Percentiles rank a stretch among this genome's conserved stretches.
Conservation (phyloP, 2,329 filamentous ascomycete genomes). For the Colletotrichum sp. region DNA sequence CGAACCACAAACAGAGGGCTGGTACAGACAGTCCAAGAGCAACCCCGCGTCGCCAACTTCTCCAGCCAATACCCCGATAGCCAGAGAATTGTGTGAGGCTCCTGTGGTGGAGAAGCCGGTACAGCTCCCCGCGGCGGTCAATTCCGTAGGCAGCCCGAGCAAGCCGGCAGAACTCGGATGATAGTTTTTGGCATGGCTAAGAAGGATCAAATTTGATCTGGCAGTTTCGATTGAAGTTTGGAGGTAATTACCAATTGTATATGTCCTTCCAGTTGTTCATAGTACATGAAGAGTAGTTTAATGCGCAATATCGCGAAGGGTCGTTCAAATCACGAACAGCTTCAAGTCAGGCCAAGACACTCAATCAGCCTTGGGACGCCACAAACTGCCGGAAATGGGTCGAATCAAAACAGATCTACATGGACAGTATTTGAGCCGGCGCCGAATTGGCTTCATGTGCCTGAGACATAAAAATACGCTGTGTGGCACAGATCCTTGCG, state of each 20-base stretch:
- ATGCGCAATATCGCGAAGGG: neutral
- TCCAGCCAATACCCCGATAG: neutral
- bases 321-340: neutral
- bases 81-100: neutral
- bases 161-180: constrained; percentile 8
- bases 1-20: neutral
- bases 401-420: neutral
- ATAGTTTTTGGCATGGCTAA: neutral
- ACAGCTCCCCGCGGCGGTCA: neutral
- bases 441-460: neutral
- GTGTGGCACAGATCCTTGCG: neutral
- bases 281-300: neutral
- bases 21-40: neutral
- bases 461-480: neutral
- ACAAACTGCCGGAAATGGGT: neutral
- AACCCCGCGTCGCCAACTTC: neutral
- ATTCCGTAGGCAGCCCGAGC: neutral
- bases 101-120: neutral
- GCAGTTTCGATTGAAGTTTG: neutral
- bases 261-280: neutral
- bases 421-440: neutral
- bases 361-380: neutral
- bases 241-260: neutral
- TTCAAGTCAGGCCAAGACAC: neutral
- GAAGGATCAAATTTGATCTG: neutral